Base-by-base conservation (phyloP, 1,284 basidiomycete genomes). In the Trichosporon sp. region DNA sequence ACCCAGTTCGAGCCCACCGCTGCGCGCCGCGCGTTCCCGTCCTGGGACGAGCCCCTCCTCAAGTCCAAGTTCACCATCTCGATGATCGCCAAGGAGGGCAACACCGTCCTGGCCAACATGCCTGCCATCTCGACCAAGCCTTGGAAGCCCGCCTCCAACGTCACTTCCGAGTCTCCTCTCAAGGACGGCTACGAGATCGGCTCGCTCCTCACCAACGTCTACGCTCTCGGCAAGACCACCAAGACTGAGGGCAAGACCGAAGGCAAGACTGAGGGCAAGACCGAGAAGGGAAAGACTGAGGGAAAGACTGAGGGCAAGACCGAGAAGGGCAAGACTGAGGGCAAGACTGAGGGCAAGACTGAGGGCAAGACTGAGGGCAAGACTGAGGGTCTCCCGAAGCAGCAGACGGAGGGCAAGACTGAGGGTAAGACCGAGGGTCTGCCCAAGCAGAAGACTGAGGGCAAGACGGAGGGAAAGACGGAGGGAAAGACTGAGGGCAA, bases 11-110 rank as follows among this genome's bases (percentile, higher is more conserved):
- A 98, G 89, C 90, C 95, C 21, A 97, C 93, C 29, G 89, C 90
- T 69, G 94, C 94, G 4, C 86, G 95, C 69, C 86, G 88, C 65
- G 90, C 90, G 11, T 92, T 93, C 82, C 92, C 92, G 68, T 79
- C 85, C 74, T 98, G 92, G 92, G 96, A 98, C 80, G 95, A 98
- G 81, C 96, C 96, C 27, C 86, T 89, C 25, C 86, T 97, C 77
- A 98, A 98, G 83, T 91, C 95, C 6, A 94, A 90, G 2, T 97
- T 92, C 82, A 86, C 68, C 34, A 85, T 98, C 75, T 91, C 90
- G 15, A 87, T 98, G 86, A 88, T 99, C 74, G 93, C 93, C 35
- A 89, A 90, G 71, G 80, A 80, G 18, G 85, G 85, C n/a, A 86
- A 88, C 76, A 91, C 90, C 0, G 88, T 90, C 76, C 83, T 85